These are phyloP conservation scores for Tuber borchii DNA, from an alignment of 495 filamentous ascomycete genomes.

Conservation along the genomic window DNA sequence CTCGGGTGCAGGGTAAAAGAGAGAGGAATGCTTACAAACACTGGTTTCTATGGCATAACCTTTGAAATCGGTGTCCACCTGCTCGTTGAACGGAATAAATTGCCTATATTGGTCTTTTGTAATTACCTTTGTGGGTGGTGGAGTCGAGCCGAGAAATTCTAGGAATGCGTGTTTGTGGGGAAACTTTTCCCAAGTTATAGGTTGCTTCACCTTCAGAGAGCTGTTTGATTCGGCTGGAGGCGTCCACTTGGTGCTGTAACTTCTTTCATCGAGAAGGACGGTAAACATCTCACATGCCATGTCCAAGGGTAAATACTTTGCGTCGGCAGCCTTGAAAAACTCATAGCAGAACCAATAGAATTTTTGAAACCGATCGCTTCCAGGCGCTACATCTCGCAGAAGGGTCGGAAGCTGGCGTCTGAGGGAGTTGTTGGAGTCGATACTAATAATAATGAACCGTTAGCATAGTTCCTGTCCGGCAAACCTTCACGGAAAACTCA, in stretches of 20 bases:
- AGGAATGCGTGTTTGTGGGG: conserved; percentile 37
- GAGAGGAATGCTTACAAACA: conserved; percentile 30
- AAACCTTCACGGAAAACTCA: conserved; percentile 8
- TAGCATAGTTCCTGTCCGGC: conserved; percentile 6
- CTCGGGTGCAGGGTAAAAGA: neutral
- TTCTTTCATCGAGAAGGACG: conserved; percentile 22
- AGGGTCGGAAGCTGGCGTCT: conserved; percentile 22
- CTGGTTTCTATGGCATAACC: conserved; percentile 37
- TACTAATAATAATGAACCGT: conserved; percentile 14
- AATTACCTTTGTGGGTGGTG: conserved; percentile 32
- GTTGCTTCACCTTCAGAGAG: neutral
- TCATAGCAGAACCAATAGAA: conserved; percentile 42
- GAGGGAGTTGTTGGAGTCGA: conserved; percentile 32
- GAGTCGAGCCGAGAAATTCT: conserved; percentile 30
- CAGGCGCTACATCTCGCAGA: conserved; percentile 12
- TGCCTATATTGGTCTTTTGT: conserved; percentile 41
- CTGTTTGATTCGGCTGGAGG: conserved; percentile 6
- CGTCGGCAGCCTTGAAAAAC: conserved; percentile 34
- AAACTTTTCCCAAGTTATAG: conserved; percentile 18
- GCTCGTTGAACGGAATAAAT: conserved; percentile 39
- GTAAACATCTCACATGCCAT: conserved; percentile 34
- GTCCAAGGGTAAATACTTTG: conserved; percentile 34
- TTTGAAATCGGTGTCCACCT: conserved; percentile 27
- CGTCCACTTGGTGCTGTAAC: conserved; percentile 29
- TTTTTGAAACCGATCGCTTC: conserved; percentile 27